phyloP scores from a whole-genome alignment of 176 grass and related monocot genomes.

The Urochloa ruziziensis region DNA sequence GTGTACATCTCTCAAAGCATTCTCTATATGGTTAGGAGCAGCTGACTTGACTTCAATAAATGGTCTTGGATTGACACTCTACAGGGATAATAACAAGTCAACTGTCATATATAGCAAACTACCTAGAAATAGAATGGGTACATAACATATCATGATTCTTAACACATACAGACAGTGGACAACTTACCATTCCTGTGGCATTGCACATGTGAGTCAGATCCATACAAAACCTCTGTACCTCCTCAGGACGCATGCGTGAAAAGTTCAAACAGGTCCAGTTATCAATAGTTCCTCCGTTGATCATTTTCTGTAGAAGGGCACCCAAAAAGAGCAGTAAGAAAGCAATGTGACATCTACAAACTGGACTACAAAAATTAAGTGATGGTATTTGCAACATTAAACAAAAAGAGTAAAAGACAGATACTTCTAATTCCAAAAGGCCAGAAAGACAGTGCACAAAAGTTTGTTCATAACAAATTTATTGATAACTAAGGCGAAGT shows the following conservation, averaged over 20 bases:
- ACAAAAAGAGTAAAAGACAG: neutral
- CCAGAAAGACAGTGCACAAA: neutral
- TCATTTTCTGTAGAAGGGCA: slow-evolving; percentile 62
- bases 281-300: slow-evolving; percentile 59
- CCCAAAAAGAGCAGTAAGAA: neutral
- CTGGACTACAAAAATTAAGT: neutral
- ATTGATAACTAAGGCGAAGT: neutral
- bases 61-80: slow-evolving; percentile 55
- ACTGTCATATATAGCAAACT: neutral
- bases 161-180: neutral
- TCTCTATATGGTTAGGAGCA: slow-evolving; percentile 42
- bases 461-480: neutral
- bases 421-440: neutral
- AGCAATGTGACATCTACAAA: neutral
- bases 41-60: slow-evolving; percentile 27
- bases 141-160: neutral
- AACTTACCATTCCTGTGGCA: slow-evolving; percentile 63
- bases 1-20: slow-evolving; percentile 50
- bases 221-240: slow-evolving; percentile 50
- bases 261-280: slow-evolving; percentile 73
- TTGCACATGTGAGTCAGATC: slow-evolving; percentile 69
- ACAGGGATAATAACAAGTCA: slow-evolving; percentile 8
- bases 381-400: neutral
- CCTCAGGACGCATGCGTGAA: slow-evolving; percentile 40
- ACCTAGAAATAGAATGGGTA: neutral